These are phyloP conservation scores for Annulohypoxylon truncatum DNA, from an alignment of 2,329 filamentous ascomycete species.

Conservation along the genomic window DNA sequence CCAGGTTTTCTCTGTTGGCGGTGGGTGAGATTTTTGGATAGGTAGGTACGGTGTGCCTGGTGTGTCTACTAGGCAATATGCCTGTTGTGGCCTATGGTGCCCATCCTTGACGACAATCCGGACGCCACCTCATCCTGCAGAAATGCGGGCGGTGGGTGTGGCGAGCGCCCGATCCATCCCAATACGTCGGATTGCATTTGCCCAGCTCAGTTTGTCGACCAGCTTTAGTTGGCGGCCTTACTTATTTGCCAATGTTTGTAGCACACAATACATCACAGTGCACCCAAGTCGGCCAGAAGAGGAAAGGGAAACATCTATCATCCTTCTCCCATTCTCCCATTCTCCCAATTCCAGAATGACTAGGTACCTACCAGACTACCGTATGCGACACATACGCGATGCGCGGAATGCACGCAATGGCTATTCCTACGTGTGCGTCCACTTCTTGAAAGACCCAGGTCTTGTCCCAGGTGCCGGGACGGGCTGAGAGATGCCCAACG, in stretches of 20 bases:
- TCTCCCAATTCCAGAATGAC: conserved; percentile 30
- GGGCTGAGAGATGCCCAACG: conserved; percentile 5
- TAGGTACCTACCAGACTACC: background rate
- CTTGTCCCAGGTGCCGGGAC: conserved; percentile 21
- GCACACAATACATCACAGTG: conserved; percentile 5
- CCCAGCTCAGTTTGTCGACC: conserved; percentile 25
- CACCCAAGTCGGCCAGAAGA: conserved; percentile 8
- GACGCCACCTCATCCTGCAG: conserved; percentile 42
- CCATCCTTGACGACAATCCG: conserved; percentile 27
- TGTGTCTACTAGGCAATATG: too few relatives aligned
- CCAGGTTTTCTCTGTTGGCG: background rate
- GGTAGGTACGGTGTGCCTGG: background rate
- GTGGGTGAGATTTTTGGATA: background rate
- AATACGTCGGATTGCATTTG: conserved; percentile 38
- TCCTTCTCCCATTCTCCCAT: conserved; percentile 6
- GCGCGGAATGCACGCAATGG: conserved; percentile 14
- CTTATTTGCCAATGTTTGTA: conserved; percentile 15
- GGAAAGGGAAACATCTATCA: conserved; percentile 12
- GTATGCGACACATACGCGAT: conserved; percentile 12
- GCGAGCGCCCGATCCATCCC: conserved; percentile 37
- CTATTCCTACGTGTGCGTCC: conserved; percentile 7
- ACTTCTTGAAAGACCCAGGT: conserved; percentile 1
- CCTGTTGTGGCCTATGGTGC: background rate
- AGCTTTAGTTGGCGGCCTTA: conserved; percentile 11
- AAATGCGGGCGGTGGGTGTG: conserved; percentile 32